phyloP scores from a whole-genome alignment of 768 basidiomycete genomes.

The Chalciporus pseudorubinellus region DNA sequence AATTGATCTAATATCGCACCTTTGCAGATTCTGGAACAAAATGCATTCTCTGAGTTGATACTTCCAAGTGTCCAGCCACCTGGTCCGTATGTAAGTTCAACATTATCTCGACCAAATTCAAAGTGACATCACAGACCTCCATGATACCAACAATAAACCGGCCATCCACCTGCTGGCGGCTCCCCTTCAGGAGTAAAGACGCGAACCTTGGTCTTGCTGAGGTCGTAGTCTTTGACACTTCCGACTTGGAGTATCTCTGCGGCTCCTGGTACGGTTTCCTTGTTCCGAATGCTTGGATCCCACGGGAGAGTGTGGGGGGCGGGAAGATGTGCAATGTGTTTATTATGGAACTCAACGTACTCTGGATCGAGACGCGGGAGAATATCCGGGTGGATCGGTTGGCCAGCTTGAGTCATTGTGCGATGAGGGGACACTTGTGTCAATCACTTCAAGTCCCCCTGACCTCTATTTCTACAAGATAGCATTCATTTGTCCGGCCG shows the following conservation, averaged over 20 bases:
- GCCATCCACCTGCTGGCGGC: slow-evolving; percentile 59
- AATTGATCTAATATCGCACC: slow-evolving; percentile 16
- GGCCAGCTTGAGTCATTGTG: slow-evolving; percentile 23
- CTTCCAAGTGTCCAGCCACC: slow-evolving; percentile 79
- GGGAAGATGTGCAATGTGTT: slow-evolving; percentile 42
- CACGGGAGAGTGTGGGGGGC: slow-evolving; percentile 60
- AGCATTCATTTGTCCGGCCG: too few relatives aligned
- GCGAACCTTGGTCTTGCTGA: slow-evolving; percentile 54
- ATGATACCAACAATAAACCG: slow-evolving; percentile 70
- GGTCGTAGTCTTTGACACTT: slow-evolving; percentile 47
- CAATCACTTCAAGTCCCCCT: slow-evolving; percentile 13
- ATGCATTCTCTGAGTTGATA: slow-evolving; percentile 58
- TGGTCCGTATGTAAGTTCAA: slow-evolving; percentile 20
- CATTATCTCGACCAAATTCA: not conserved
- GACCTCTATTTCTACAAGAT: too few relatives aligned
- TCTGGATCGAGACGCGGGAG: slow-evolving; percentile 59
- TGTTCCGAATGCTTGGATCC: slow-evolving; percentile 55
- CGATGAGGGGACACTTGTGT: not conserved
- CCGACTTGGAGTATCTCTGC: slow-evolving; percentile 58
- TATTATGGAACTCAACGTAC: slow-evolving; percentile 62
- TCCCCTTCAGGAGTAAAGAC: slow-evolving; percentile 58
- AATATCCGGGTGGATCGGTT: slow-evolving; percentile 65
- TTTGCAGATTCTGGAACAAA: slow-evolving; percentile 39
- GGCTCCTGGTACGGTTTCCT: slow-evolving; percentile 52
- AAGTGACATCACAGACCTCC: slow-evolving; percentile 47